These are phyloP conservation scores for Dissophora ornata DNA, from an alignment of 192 early-diverging fungal genomes.

Conservation along the genomic window DNA sequence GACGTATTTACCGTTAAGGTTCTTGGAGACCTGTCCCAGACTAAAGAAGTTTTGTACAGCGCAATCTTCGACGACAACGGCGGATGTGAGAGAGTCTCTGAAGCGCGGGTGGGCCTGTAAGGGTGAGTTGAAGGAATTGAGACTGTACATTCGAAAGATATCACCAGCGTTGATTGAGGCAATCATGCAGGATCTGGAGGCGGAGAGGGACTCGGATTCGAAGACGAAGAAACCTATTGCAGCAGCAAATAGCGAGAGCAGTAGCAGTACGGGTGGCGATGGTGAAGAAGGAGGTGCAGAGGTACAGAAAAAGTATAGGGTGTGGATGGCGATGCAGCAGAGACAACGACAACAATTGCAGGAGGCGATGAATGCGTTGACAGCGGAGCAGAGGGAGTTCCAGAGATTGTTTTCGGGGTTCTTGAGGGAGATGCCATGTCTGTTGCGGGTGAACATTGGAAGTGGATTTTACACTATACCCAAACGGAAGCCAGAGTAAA, in stretches of 20 bases:
- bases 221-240: background rate
- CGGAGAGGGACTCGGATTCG: conserved; percentile 1
- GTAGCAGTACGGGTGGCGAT: background rate
- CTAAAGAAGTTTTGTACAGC: conserved; percentile 3
- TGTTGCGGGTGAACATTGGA: conserved; percentile 25
- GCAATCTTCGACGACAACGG: conserved; percentile 17
- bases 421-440: background rate
- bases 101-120: conserved; percentile 29
- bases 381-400: background rate
- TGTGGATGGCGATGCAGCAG: background rate
- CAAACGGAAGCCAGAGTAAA: background rate
- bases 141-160: conserved; percentile 23
- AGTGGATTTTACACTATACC: conserved; percentile 32
- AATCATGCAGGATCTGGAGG: conserved; percentile 31
- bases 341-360: conserved; percentile 1
- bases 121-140: conserved; percentile 8
- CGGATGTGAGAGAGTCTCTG: conserved; percentile 22
- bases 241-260: background rate
- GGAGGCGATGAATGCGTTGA: background rate
- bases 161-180: conserved; percentile 20
- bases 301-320: background rate
- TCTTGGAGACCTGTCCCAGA: conserved; percentile 33
- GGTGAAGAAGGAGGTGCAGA: background rate
- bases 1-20: conserved; percentile 21
- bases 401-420: conserved; percentile 1